Percentiles rank a stretch among this genome's conserved stretches.
phyloP scores from a whole-genome alignment of 805 yeast species.

The Pichia sporocuriosa region DNA sequence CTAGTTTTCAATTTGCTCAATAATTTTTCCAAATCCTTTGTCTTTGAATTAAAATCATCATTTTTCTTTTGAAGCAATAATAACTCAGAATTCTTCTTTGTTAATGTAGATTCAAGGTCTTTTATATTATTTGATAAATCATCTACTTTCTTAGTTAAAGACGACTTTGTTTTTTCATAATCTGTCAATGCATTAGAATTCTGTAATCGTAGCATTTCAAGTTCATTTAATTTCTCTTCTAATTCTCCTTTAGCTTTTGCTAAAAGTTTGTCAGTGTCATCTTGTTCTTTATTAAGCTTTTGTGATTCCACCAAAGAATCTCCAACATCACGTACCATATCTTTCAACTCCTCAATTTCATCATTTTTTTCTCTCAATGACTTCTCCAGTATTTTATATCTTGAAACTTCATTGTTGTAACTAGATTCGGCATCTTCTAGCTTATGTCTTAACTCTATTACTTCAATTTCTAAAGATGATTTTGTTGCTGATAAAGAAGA shows the following conservation, averaged over 20 bases:
- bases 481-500: neutral
- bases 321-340: slow-evolving; percentile 72
- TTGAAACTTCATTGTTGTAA: slow-evolving; percentile 9
- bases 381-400: slow-evolving; percentile 19
- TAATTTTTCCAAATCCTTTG: slow-evolving; percentile 10
- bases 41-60: slow-evolving; percentile 9
- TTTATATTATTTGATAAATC: slow-evolving; percentile 14
- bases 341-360: slow-evolving; percentile 65
- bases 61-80: slow-evolving; percentile 16
- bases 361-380: slow-evolving; percentile 40
- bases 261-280: slow-evolving; percentile 2
- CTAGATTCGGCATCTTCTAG: slow-evolving; percentile 15
- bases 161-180: slow-evolving; percentile 27
- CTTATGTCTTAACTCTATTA: slow-evolving; percentile 23
- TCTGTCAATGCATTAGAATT: slow-evolving; percentile 31
- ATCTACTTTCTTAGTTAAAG: slow-evolving; percentile 23
- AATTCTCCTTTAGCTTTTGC: slow-evolving; percentile 7
- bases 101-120: slow-evolving; percentile 16
- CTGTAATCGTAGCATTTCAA: slow-evolving; percentile 31
- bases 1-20: slow-evolving; percentile 23
- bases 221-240: slow-evolving; percentile 14
- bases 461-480: slow-evolving; percentile 11
- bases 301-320: slow-evolving; percentile 64
- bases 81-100: slow-evolving; percentile 16
- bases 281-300: slow-evolving; percentile 30